These are phyloP conservation scores for Venturia asperata DNA, from an alignment of 2,329 filamentous ascomycete genomes.

Conservation along the genomic window DNA sequence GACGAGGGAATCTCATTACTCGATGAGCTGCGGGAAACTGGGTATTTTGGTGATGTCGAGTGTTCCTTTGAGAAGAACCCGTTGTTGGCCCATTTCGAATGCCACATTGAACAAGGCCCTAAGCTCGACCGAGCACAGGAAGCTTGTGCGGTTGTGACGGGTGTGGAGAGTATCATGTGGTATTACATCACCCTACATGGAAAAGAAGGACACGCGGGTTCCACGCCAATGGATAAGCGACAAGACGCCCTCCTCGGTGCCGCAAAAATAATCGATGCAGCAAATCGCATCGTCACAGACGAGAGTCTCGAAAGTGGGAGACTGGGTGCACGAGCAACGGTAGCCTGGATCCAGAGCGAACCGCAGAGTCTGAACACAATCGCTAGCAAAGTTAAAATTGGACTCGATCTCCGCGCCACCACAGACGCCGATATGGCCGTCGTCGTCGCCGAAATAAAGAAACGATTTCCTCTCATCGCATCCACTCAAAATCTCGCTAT, in stretches of 20 bases:
- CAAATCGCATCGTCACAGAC: slow-evolving; percentile 52
- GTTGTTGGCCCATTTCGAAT: slow-evolving; percentile 25
- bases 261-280: slow-evolving; percentile 59
- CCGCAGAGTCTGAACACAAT: slow-evolving; percentile 70
- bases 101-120: slow-evolving; percentile 61
- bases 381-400: slow-evolving; percentile 59
- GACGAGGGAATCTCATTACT: slow-evolving; percentile 51
- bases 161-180: slow-evolving; percentile 71
- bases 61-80: slow-evolving; percentile 23
- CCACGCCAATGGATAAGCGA: slow-evolving; percentile 59
- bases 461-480: slow-evolving; percentile 46
- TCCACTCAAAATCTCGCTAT: slow-evolving; percentile 47
- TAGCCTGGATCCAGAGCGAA: slow-evolving; percentile 59
- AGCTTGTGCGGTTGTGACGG: slow-evolving; percentile 62
- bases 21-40: slow-evolving; percentile 62
- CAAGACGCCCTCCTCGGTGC: slow-evolving; percentile 63
- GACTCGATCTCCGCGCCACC: slow-evolving; percentile 58
- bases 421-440: slow-evolving; percentile 49
- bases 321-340: slow-evolving; percentile 57
- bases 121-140: slow-evolving; percentile 58
- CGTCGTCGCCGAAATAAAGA: slow-evolving; percentile 35
- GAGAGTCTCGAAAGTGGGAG: slow-evolving; percentile 24
- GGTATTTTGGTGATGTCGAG: slow-evolving; percentile 52
- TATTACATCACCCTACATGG: slow-evolving; percentile 60
- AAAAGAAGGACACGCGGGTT: slow-evolving; percentile 65